These are phyloP conservation scores for Paralagenidium karlingii DNA, from an alignment of 352 stramenopile genomes.

Conservation along the genomic window DNA sequence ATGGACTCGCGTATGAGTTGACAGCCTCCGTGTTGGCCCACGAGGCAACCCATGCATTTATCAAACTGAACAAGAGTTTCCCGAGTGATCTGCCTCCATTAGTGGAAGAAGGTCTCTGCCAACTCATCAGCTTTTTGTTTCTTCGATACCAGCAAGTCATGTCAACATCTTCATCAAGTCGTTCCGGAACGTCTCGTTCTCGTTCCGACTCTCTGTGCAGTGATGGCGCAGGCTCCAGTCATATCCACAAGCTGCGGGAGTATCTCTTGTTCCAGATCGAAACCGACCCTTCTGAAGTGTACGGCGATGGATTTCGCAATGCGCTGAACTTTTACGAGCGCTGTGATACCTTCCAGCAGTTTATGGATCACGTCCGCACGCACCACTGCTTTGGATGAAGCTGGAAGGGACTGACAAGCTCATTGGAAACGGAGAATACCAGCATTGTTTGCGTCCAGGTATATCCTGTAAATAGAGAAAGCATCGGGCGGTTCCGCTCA, in stretches of 20 bases:
- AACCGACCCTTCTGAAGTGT: slow-evolving; percentile 36
- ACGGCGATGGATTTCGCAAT: slow-evolving; percentile 53
- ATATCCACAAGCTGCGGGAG: slow-evolving; percentile 43
- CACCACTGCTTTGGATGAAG: slow-evolving; percentile 29
- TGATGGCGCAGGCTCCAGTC: no score
- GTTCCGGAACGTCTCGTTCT: slow-evolving; percentile 12
- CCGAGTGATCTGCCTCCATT: slow-evolving; percentile 12
- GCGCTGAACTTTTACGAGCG: slow-evolving; percentile 48
- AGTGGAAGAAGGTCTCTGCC: slow-evolving; percentile 60
- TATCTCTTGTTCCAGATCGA: slow-evolving; percentile 57
- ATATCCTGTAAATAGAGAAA: no score
- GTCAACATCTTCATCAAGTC: slow-evolving; percentile 17
- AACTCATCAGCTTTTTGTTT: slow-evolving; percentile 66
- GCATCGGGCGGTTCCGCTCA: no score
- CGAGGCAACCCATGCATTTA: slow-evolving; percentile 61
- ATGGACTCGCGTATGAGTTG: slow-evolving; percentile 63
- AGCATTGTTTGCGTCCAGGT: no score
- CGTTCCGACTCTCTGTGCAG: no score
- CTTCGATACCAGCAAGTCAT: slow-evolving; percentile 56
- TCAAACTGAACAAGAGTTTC: slow-evolving; percentile 59
- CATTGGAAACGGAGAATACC: no score
- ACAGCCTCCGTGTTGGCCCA: slow-evolving; percentile 58
- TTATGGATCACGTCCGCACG: slow-evolving; percentile 48
- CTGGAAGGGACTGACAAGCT: no score
- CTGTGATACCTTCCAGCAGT: slow-evolving; percentile 42